These are phyloP conservation scores for Penicillium simplicissimum DNA, from an alignment of 495 filamentous ascomycete species.

Conservation along the genomic window DNA sequence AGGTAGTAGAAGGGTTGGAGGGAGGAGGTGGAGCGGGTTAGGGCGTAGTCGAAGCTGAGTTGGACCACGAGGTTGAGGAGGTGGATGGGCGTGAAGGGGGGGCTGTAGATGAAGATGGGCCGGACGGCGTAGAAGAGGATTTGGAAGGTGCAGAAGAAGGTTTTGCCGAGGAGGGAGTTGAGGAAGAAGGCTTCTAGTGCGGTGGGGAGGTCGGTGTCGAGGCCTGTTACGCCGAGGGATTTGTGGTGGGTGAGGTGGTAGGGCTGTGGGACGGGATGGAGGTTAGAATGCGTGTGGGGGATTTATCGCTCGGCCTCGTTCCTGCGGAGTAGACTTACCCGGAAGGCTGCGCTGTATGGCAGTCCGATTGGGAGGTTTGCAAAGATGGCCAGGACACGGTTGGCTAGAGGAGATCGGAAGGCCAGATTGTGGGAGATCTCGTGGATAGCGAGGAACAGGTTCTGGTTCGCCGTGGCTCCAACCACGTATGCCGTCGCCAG, in stretches of 20 bases:
- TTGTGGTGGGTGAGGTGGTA: conserved; percentile 99
- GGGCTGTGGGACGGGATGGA: conserved; percentile 55
- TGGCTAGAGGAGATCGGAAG: conserved; percentile 80
- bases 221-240: conserved; percentile 91
- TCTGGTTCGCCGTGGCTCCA: conserved; percentile 96
- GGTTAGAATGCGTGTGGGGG: not conserved
- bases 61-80: conserved; percentile 76
- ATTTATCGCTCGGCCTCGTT: too few relatives aligned
- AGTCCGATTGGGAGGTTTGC: conserved; percentile 95
- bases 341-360: conserved; percentile 94
- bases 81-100: conserved; percentile 87
- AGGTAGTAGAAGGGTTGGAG: conserved; percentile 71
- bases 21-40: conserved; percentile 58
- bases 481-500: conserved; percentile 87
- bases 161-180: conserved; percentile 94
- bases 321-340: conserved; percentile 50
- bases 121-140: conserved; percentile 99
- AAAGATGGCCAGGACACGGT: conserved; percentile 84
- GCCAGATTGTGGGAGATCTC: conserved; percentile 99
- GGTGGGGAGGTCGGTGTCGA: conserved; percentile 96
- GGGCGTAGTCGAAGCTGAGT: conserved; percentile 70
- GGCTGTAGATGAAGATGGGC: conserved; percentile 89
- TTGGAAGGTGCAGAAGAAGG: conserved; percentile 99
- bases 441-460: conserved; percentile 97
- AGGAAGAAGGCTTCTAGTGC: conserved; percentile 89